A percentile compares a stretch with the other conserved stretches of the same genome.
Evolutionary conservation across 768 basidiomycete species (phyloP).

Genomic region (Leccinum variicolor): DNA sequence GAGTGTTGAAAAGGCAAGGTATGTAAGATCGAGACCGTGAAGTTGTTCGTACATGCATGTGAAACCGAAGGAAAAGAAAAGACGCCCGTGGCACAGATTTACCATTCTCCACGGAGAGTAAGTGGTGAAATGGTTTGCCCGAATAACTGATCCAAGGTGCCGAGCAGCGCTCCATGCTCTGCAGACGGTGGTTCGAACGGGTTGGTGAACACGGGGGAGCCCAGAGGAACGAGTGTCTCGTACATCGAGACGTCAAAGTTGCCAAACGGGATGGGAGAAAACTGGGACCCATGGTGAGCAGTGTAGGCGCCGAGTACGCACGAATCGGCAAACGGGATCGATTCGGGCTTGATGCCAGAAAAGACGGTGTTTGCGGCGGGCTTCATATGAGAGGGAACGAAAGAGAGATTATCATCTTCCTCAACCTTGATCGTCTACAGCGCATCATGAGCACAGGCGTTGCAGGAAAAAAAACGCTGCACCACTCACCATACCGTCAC

Average conservation of each 20-base stretch:
- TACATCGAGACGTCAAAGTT: conserved; percentile 10
- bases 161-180: conserved; percentile 12
- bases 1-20: background rate
- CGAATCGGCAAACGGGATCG: conserved; percentile 25
- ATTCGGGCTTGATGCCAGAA: conserved; percentile 31
- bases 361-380: conserved; percentile 23
- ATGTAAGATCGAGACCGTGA: background rate
- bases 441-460: conserved; percentile 7
- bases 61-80: background rate
- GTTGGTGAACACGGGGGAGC: conserved; percentile 31
- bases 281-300: background rate
- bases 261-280: conserved; percentile 7
- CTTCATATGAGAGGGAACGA: conserved; percentile 20
- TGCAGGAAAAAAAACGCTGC: background rate
- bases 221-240: conserved; percentile 8
- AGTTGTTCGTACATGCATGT: conserved; percentile 3
- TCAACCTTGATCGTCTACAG: conserved; percentile 7
- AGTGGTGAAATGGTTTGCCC: conserved; percentile 27
- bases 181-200: conserved; percentile 20
- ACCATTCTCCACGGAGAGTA: conserved; percentile 14
- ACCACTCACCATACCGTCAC: conserved; percentile 18
- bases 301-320: conserved; percentile 23
- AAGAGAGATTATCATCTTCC: background rate
- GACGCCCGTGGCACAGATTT: background rate
- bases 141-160: conserved; percentile 30